These are phyloP conservation scores for Xylaria sp. DNA, from an alignment of 2,329 filamentous ascomycete species.

Conservation along the genomic window DNA sequence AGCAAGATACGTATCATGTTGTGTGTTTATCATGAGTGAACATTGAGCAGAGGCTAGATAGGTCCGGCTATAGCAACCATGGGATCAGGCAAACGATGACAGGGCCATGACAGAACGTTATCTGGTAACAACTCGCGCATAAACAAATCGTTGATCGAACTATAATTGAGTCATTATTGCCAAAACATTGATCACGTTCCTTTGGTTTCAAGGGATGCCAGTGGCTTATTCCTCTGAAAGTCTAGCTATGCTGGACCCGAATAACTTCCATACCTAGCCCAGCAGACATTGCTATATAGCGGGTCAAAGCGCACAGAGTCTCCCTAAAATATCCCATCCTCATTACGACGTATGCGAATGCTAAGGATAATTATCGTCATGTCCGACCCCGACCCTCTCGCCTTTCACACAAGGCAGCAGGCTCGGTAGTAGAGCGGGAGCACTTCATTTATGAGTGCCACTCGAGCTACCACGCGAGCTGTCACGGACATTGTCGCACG, in stretches of 20 bases:
- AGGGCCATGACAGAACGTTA: not conserved
- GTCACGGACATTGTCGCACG: not conserved
- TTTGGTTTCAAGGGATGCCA: not conserved
- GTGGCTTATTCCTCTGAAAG: not conserved
- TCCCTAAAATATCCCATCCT: not conserved
- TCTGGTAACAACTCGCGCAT: not conserved
- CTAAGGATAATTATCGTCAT: not conserved
- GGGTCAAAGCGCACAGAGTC: not conserved
- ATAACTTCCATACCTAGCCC: not conserved
- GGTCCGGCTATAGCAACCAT: not conserved
- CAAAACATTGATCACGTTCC: not conserved
- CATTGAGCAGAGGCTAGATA: not conserved
- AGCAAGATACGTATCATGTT: not conserved
- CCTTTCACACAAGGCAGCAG: slow-evolving; percentile 1
- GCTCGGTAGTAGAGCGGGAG: not conserved
- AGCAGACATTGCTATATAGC: not conserved
- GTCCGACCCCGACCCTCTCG: not conserved
- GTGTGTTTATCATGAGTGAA: not conserved
- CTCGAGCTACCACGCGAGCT: not conserved
- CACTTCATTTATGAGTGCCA: not conserved
- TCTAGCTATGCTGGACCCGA: not conserved
- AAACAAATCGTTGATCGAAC: not conserved
- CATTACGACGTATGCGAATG: not conserved
- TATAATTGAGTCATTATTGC: not conserved
- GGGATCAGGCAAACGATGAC: not conserved